A percentile compares a stretch with the other conserved stretches of the same genome.
phyloP scores from a whole-genome alignment of 768 basidiomycete genomes.

The Hortiboletus campestris region DNA sequence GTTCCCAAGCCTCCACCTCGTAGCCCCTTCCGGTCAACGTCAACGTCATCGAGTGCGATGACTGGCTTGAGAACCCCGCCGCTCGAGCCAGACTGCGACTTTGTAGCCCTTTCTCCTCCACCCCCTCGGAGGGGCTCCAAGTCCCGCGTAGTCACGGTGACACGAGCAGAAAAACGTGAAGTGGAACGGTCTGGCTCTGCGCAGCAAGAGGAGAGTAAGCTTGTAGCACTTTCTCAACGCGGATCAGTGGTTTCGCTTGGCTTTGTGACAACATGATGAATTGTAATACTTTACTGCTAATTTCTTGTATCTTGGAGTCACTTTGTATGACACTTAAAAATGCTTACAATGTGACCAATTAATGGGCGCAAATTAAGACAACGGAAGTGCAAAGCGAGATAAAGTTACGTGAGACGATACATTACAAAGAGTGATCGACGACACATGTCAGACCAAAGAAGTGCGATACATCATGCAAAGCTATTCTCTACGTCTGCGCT shows the following conservation, averaged over 20 bases:
- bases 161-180: slow-evolving; percentile 12
- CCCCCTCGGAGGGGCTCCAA: slow-evolving; percentile 62
- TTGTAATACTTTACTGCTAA: slow-evolving; percentile 8
- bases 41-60: slow-evolving; percentile 11
- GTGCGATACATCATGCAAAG: slow-evolving; percentile 60
- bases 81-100: slow-evolving; percentile 33
- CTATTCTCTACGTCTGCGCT: slow-evolving; percentile 95
- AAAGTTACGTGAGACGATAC: slow-evolving; percentile 8
- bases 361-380: not conserved
- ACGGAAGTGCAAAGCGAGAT: not conserved
- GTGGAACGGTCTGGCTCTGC: slow-evolving; percentile 8
- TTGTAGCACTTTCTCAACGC: slow-evolving; percentile 43
- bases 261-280: slow-evolving; percentile 43
- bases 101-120: slow-evolving; percentile 60
- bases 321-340: not conserved
- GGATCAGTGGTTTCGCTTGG: slow-evolving; percentile 56
- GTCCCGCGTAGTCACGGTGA: slow-evolving; percentile 34
- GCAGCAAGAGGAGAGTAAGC: slow-evolving; percentile 9
- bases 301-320: slow-evolving; percentile 15
- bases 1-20: slow-evolving; percentile 18
- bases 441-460: not conserved
- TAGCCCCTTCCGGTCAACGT: slow-evolving; percentile 25
- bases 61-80: slow-evolving; percentile 12
- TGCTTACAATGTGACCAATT: not conserved
- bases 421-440: slow-evolving; percentile 14